These are phyloP conservation scores for Fusarium miscanthi DNA, from an alignment of 2,329 filamentous ascomycete genomes.

Conservation along the genomic window DNA sequence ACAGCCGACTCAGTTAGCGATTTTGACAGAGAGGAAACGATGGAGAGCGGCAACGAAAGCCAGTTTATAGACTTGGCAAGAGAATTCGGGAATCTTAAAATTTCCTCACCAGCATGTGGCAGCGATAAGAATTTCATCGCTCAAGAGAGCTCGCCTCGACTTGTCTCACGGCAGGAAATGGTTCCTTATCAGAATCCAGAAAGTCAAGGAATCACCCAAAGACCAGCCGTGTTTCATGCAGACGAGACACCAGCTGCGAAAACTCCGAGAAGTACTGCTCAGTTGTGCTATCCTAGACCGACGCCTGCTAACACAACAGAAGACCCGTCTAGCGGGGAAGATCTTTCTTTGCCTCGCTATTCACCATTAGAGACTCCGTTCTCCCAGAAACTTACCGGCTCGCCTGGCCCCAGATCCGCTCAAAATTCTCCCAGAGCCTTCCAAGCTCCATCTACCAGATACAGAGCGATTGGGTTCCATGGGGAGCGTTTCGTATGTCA, in stretches of 20 bases:
- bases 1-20: not conserved
- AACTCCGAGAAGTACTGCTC: not conserved
- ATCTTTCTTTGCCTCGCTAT: not conserved
- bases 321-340: not conserved
- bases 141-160: not conserved
- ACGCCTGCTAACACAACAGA: not conserved
- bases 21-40: not conserved
- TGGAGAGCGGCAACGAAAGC: not conserved
- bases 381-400: not conserved
- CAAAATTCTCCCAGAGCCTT: not conserved
- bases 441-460: not conserved
- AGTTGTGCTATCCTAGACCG: not conserved
- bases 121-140: not conserved
- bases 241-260: not conserved
- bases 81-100: not conserved
- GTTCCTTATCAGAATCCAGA: not conserved
- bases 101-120: not conserved
- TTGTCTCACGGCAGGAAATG: not conserved
- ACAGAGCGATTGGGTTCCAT: not conserved
- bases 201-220: not conserved
- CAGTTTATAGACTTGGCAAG: not conserved
- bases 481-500: not conserved
- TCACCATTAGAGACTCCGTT: not conserved
- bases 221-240: not conserved
- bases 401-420: not conserved